A percentile compares a stretch with the other conserved stretches of the same genome.
phyloP scores from a whole-genome alignment of 2,329 filamentous ascomycete species.

The Arthrobotrys conoides region DNA sequence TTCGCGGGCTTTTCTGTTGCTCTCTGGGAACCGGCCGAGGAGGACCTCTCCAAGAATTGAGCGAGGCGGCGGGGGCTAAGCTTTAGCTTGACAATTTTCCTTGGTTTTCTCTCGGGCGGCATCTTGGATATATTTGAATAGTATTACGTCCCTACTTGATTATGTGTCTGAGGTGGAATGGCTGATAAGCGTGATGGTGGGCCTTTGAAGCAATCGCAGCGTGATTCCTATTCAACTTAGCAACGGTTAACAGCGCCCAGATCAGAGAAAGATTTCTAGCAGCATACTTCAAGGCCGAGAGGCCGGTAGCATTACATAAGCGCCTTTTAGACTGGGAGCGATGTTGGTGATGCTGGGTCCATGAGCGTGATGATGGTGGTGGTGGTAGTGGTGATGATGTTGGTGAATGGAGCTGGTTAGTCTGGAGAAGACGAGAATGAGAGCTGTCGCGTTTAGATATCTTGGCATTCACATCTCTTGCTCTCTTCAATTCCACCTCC shows the following conservation, averaged over 20 bases:
- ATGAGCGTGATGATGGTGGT: background rate
- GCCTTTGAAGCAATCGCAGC: background rate
- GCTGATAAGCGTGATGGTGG: background rate
- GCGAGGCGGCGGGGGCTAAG: constrained; percentile 15
- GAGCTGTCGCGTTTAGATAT: constrained; percentile 7
- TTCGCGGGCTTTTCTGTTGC: constrained; percentile 25
- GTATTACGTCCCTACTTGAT: too few relatives aligned
- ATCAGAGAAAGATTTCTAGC: background rate
- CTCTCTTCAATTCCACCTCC: background rate
- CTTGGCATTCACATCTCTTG: background rate
- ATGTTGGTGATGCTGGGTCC: background rate
- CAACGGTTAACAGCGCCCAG: background rate
- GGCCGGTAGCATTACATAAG: background rate
- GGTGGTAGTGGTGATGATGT: background rate
- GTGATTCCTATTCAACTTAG: background rate
- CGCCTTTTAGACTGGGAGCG: background rate
- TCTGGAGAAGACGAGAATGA: background rate
- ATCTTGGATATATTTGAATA: constrained; percentile 10
- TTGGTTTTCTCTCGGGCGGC: constrained; percentile 21
- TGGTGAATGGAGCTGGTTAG: background rate
- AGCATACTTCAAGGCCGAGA: background rate
- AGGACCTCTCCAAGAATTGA: background rate
- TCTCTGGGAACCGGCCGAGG: constrained; percentile 5
- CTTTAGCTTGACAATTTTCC: constrained; percentile 30
- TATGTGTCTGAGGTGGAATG: background rate